phyloP scores from a whole-genome alignment of 441 rosid genomes.

The Hura crepitans region DNA sequence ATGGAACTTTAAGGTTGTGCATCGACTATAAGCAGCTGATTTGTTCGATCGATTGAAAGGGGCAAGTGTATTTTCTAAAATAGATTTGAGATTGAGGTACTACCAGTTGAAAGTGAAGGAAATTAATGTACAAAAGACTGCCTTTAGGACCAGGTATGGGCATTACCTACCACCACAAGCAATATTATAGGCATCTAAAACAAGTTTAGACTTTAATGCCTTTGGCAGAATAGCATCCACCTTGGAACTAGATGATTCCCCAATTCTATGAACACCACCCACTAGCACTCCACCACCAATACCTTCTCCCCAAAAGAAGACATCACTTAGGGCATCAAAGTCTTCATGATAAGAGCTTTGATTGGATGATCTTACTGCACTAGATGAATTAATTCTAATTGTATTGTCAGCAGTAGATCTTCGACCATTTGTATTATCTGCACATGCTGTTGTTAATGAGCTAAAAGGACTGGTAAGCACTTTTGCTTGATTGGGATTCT shows the following conservation, averaged over 20 bases:
- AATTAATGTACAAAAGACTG: no score
- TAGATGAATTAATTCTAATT: conserved; percentile 61
- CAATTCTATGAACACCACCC: conserved; percentile 34
- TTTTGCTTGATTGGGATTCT: conserved; percentile 41
- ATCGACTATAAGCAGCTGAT: no score
- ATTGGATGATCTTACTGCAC: conserved; percentile 69
- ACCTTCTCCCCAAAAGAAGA: conserved; percentile 81
- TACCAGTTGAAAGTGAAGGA: no score
- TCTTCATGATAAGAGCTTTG: conserved; percentile 64
- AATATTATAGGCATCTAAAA: conserved; percentile 59
- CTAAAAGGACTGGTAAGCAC: conserved; percentile 28
- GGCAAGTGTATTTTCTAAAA: no score
- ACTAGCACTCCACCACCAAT: conserved; percentile 50
- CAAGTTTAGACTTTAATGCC: conserved; percentile 57
- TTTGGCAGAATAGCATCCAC: conserved; percentile 59
- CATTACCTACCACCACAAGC: conserved; percentile 73
- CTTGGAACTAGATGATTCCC: conserved; percentile 31
- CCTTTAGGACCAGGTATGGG: no score
- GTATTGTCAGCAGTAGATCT: conserved; percentile 40
- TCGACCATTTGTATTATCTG: conserved; percentile 40
- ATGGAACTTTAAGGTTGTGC: no score
- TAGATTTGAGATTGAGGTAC: no score
- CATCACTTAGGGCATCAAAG: conserved; percentile 70
- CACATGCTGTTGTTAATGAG: conserved; percentile 29
- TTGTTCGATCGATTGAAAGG: no score